Base-by-base conservation (phyloP, 208 protist genomes). In the Porcisia hertigi region DNA sequence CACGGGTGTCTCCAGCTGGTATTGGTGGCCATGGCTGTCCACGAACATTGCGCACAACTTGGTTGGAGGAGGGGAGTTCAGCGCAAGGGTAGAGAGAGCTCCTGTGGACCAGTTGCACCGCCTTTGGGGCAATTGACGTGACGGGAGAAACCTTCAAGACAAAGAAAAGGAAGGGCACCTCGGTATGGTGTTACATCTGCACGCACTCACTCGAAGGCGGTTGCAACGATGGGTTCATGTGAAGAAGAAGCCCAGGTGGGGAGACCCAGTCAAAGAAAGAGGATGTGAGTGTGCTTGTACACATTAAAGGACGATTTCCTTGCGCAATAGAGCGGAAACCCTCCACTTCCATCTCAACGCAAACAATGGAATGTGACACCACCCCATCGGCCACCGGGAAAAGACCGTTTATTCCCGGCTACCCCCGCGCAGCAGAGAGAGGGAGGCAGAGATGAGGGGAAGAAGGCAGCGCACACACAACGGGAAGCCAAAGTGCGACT, bases 1-100 rank as follows among this genome's bases (percentile, higher is more conserved):
- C 8, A 75, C n/a, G 1, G 54, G 18, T 47, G 41, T 34, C 1
- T 71, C 69, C n/a, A 82, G 60, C 3, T 30, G 59, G 58, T 77
- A 78, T 36, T n/a, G 39, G 25, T 66, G 55, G n/a, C 78, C 78
- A 36, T 58, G 49, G 18, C 58, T 72, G 30, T 75, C 78, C 18
- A 36, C 60, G 4, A 82, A 64, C n/a, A 54, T 18, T 2, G 77
- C 45, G 8, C 54, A 63, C 77, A 81, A 49, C 41, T 52, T 14
- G 9, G 47, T 16, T 36, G 39, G 34, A 45, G 39, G 43, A 6
- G 64, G 30, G 43, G 14, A 59, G 23, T 14, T 49, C n/a, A 23
- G 16, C 12, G 39, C 71, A n/a, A 58, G 18, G 6, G 16, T 20
- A 20, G 39, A 55, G 30, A 23, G 8, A 71, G 5, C 5, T 41